Percentiles rank a stretch among this genome's conserved stretches.
These are phyloP conservation scores for Rutstroemia sydowiana DNA, from an alignment of 2,329 filamentous ascomycete species.

Conservation along the genomic window DNA sequence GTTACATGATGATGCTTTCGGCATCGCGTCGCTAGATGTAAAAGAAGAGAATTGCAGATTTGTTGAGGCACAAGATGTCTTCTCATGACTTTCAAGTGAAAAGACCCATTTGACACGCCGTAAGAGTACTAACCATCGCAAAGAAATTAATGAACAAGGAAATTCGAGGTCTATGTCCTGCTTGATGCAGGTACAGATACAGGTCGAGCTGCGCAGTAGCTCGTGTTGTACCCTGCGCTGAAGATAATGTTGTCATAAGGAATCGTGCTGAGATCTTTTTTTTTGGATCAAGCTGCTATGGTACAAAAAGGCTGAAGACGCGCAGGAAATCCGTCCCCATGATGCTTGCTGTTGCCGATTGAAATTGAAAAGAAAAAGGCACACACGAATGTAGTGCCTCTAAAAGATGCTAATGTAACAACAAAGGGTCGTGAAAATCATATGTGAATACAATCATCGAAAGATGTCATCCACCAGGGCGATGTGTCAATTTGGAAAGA, in stretches of 20 bases:
- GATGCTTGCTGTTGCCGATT: constrained; percentile 26
- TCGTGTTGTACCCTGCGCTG: constrained; percentile 29
- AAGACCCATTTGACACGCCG: constrained; percentile 18
- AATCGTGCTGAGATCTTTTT: constrained; percentile 27
- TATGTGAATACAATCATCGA: constrained; percentile 29
- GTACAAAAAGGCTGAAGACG: constrained; percentile 28
- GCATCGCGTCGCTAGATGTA: neutral
- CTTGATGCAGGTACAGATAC: constrained; percentile 28
- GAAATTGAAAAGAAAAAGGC: constrained; percentile 20
- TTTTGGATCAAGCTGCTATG: constrained; percentile 29
- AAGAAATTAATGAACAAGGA: constrained; percentile 16
- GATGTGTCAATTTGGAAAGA: neutral
- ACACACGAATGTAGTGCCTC: constrained; percentile 17
- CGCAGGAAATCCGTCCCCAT: constrained; percentile 19
- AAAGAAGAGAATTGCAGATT: constrained; percentile 18
- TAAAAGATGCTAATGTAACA: constrained; percentile 30
- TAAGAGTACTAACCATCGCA: constrained; percentile 17
- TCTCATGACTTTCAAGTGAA: constrained; percentile 23
- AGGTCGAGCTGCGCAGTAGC: constrained; percentile 29
- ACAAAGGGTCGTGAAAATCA: constrained; percentile 30
- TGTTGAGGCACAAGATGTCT: constrained; percentile 26
- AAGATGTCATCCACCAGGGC: constrained; percentile 9
- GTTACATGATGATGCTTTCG: constrained; percentile 8
- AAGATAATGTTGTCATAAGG: constrained; percentile 23
- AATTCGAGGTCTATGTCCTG: constrained; percentile 24